These are phyloP conservation scores for Dioscorea alata DNA, from an alignment of 106 monocot genomes.

Conservation along the genomic window DNA sequence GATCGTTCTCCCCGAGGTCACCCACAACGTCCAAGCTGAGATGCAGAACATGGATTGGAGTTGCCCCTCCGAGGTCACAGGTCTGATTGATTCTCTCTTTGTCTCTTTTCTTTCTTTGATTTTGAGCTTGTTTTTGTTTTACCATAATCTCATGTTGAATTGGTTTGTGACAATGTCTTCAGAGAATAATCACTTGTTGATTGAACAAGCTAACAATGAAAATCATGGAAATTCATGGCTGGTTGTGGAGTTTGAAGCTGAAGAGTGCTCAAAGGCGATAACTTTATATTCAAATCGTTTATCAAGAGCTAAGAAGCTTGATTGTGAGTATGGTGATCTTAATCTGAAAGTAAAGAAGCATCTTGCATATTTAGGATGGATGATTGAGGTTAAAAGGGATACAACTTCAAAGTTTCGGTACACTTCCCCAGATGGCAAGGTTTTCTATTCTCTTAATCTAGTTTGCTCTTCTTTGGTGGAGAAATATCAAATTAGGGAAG, in stretches of 20 bases:
- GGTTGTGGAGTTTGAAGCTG: conserved; percentile 25
- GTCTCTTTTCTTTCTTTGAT: neutral
- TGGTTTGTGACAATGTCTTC: too few species aligned
- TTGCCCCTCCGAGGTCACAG: neutral
- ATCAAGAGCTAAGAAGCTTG: too few species aligned
- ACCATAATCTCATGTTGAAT: neutral
- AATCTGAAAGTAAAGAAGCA: conserved; percentile 28
- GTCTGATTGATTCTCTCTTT: neutral
- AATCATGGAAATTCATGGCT: conserved; percentile 18
- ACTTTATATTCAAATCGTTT: conserved; percentile 8
- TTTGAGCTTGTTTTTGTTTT: neutral
- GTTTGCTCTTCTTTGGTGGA: conserved; percentile 16
- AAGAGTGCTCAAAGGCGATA: conserved; percentile 33
- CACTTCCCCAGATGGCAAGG: conserved; percentile 23
- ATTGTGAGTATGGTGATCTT: too few species aligned
- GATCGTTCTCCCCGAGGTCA: too few species aligned
- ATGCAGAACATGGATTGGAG: neutral
- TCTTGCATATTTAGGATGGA: conserved; percentile 49
- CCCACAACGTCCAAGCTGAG: too few species aligned
- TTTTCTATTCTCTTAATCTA: conserved; percentile 24
- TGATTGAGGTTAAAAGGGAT: conserved; percentile 20
- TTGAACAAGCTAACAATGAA: neutral
- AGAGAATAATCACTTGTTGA: neutral
- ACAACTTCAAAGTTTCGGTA: conserved; percentile 15
- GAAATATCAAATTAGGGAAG: neutral